Base-by-base conservation (phyloP, 441 rosid genomes). In the Theobroma grandiflorum region DNA sequence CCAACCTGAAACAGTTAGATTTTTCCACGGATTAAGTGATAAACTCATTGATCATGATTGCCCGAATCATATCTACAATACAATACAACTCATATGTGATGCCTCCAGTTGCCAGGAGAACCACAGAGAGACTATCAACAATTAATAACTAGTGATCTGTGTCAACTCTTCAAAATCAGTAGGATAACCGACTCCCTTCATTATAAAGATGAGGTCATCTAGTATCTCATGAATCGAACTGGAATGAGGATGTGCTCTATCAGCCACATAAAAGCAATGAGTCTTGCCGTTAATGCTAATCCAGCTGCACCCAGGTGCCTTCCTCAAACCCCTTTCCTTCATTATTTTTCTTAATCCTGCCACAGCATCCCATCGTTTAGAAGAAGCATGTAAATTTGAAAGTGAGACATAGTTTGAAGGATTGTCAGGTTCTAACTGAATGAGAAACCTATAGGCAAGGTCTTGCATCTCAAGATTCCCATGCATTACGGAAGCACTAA, bases 271-370 rank as follows among this genome's bases (percentile, higher is more conserved):
- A 72, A 91, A 93, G 83, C 84, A 84, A 85, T 86, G 87, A 38
- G 92, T 87, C 45, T 72, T 82, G 62, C 86, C 87, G 72, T 75
- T 76, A 64, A 90, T 82, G 81, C 75, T 89, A 72, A 90, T 89
- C 94, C 95, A 90, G 88, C 95, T 91, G 86, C 91, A 93, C 33
- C 95, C 92, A 35, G 97, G 92, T 69, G 90, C 85, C 86, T 91
- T 93, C 82, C 78, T 88, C 64, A 93, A 74, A 40, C 93, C 92
- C 76, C 73, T 85, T 72, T 89, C 82, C 64, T 88, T 89, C 95
- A 93, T 93, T 69, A 67, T 63, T 80, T 82, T 83, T 82, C 95
- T 89, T 76, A 93, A 87, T 49, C 88, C 88, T 20, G 94, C 90
- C 20, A 90, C 97, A 55, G 61, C 84, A 65, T 87, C 87, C 95